phyloP scores from a whole-genome alignment of 495 filamentous ascomycete species.

The Lophium mytilinum region DNA sequence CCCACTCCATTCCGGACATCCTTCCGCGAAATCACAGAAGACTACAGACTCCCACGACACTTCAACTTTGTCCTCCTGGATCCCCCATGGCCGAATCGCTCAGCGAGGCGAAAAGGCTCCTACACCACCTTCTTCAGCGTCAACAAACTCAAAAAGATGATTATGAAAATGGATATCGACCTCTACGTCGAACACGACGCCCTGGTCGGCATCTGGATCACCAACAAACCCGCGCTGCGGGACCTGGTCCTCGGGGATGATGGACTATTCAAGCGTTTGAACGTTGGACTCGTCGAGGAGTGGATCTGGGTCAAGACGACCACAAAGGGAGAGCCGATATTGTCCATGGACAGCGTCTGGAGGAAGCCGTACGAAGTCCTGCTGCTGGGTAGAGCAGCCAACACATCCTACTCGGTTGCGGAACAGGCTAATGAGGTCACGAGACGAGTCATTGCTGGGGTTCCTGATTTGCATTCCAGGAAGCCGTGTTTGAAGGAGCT shows the following conservation, averaged over 20 bases:
- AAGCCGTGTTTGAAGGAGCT: slow-evolving; percentile 66
- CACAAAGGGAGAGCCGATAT: slow-evolving; percentile 56
- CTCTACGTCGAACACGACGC: slow-evolving; percentile 47
- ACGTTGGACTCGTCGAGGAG: slow-evolving; percentile 61
- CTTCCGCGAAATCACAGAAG: slow-evolving; percentile 22
- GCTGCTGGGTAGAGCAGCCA: slow-evolving; percentile 47
- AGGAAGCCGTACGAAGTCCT: slow-evolving; percentile 82
- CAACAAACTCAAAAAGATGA: slow-evolving; percentile 34
- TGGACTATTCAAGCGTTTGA: slow-evolving; percentile 54
- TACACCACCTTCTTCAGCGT: slow-evolving; percentile 51
- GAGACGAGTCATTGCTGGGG: slow-evolving; percentile 60
- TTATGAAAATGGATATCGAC: slow-evolving; percentile 47
- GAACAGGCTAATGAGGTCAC: slow-evolving; percentile 23
- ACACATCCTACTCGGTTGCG: slow-evolving; percentile 3
- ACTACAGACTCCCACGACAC: slow-evolving; percentile 26
- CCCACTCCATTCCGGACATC: slow-evolving; percentile 23
- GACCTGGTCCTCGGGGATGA: slow-evolving; percentile 48
- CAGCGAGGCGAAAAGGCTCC: slow-evolving; percentile 54
- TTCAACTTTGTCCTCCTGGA: slow-evolving; percentile 83
- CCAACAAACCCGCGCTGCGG: slow-evolving; percentile 60
- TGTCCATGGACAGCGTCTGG: slow-evolving; percentile 59
- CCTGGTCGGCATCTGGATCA: slow-evolving; percentile 77
- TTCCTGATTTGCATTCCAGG: slow-evolving; percentile 85
- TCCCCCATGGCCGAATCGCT: slow-evolving; percentile 92
- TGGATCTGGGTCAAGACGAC: slow-evolving; percentile 94